phyloP scores from a whole-genome alignment of 495 filamentous ascomycete genomes.

The Parachaetomium inaequale region DNA sequence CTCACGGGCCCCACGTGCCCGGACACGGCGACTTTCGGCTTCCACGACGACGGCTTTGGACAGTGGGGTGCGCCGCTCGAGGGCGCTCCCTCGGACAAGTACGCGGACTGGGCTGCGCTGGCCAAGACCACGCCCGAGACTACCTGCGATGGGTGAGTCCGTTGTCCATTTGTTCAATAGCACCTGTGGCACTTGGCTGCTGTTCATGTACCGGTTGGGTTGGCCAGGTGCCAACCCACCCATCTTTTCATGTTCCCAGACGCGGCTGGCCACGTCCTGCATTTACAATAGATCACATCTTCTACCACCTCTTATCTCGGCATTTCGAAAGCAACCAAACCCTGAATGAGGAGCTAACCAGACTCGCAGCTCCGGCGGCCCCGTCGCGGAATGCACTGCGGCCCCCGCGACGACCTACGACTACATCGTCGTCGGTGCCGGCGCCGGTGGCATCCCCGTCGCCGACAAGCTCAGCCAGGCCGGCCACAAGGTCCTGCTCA shows the following conservation, averaged over 20 bases:
- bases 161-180: background rate
- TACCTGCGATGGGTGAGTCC: constrained; percentile 39
- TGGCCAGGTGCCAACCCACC: too few relatives aligned
- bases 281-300: too few relatives aligned
- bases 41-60: constrained; percentile 39
- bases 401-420: constrained; percentile 54
- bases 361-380: constrained; percentile 9
- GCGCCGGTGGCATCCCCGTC: constrained; percentile 60
- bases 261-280: too few relatives aligned
- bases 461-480: constrained; percentile 60
- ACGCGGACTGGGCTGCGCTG: constrained; percentile 48
- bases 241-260: too few relatives aligned
- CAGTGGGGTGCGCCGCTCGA: constrained; percentile 43
- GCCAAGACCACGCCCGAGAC: constrained; percentile 36
- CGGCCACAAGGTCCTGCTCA: constrained; percentile 59
- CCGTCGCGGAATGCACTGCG: constrained; percentile 28
- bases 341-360: background rate
- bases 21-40: constrained; percentile 33
- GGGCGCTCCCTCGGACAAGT: constrained; percentile 43
- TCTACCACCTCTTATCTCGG: too few relatives aligned
- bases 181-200: too few relatives aligned
- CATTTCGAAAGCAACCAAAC: too few relatives aligned
- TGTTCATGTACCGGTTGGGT: too few relatives aligned
- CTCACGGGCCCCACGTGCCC: constrained; percentile 31
- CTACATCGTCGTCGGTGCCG: constrained; percentile 63